Evolutionary conservation across 176 grass and related monocot genomes (phyloP), one percentile per base, ranked within the genome.

Genomic region (Triticum timopheevii): DNA sequence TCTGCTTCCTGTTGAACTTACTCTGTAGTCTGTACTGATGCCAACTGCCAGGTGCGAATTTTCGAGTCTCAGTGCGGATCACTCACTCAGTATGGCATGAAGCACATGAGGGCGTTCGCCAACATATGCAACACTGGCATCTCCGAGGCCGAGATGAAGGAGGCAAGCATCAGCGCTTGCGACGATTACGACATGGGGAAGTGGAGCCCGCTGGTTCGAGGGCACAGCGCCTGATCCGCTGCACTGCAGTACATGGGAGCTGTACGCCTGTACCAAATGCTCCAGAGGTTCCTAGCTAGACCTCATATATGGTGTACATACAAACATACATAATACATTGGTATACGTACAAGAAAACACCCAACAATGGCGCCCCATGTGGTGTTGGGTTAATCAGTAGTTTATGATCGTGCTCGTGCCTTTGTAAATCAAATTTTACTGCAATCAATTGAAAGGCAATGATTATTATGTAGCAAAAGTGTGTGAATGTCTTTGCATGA

Each of bases 61-160:
- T 98, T 94, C 17, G 92, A 98, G 69, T 87, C 88, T n/a, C 90
- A 96, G 0, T 98, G 93, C 38, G 93, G 92, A 27, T 92, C 88
- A 10, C 92, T 98, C 20, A 98, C 96, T 80, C 96, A 94, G 64
- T 96, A 96, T 7, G 93, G 96, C 69, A 96, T 98, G 90, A 96
- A 95, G 45, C 50, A 94, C 72, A 98, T 87, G 86, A 80, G 96
- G 30, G 88, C 90, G 36, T 94, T 96, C 70, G 96, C 96, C 54
- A 95, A 98, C 80, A 86, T 98, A 19, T 98, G 96, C 90, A 94
- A 96, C 81, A 80, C 58, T 17, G 84, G 88, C 56, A 72, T 92
- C 54, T 86, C 90, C 5, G 80, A 74, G 80, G 23, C 85, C 39
- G 44, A 69, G 61, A 94, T 98, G 93, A 65, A 77, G 73, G 90